phyloP scores from a whole-genome alignment of 2,329 filamentous ascomycete species.

The Truncatella angustata region DNA sequence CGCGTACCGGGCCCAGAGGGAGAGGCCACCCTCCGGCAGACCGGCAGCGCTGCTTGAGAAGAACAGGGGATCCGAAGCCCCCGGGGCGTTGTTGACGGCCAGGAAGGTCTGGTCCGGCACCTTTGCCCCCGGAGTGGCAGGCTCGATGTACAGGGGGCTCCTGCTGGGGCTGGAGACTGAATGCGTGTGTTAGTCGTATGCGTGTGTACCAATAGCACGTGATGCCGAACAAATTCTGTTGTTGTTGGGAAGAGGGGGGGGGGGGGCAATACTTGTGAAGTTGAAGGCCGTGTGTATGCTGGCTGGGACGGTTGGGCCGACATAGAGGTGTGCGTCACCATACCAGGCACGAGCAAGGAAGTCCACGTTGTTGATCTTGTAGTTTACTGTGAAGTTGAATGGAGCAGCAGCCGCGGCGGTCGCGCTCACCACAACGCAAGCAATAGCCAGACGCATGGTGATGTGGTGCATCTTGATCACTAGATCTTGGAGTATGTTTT shows the following conservation, averaged over 20 bases:
- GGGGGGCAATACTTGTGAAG: constrained; percentile 12
- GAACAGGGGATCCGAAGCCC: constrained; percentile 11
- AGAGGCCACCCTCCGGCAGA: constrained; percentile 12
- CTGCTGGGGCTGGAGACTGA: constrained; percentile 11
- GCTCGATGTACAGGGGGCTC: constrained; percentile 16
- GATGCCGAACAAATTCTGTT: not conserved
- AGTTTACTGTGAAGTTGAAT: constrained; percentile 11
- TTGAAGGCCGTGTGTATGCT: constrained; percentile 14
- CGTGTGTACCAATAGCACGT: too few species aligned
- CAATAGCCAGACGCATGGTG: not conserved
- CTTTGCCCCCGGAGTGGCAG: not conserved
- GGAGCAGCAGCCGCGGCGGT: constrained; percentile 1
- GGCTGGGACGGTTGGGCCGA: constrained; percentile 14
- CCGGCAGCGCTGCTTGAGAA: constrained; percentile 14
- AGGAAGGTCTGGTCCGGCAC: constrained; percentile 18
- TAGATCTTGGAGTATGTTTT: too few species aligned
- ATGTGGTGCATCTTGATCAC: not conserved
- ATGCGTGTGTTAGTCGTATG: not conserved
- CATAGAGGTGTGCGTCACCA: constrained; percentile 16
- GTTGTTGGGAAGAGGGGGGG: not conserved
- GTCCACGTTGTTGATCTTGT: constrained; percentile 5
- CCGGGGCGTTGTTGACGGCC: constrained; percentile 12
- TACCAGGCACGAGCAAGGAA: constrained; percentile 13
- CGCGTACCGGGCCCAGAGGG: constrained; percentile 15
- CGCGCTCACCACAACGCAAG: not conserved